Evolutionary conservation across 1,139 yeast species (phyloP).

Genomic region (Pichia sp.): DNA sequence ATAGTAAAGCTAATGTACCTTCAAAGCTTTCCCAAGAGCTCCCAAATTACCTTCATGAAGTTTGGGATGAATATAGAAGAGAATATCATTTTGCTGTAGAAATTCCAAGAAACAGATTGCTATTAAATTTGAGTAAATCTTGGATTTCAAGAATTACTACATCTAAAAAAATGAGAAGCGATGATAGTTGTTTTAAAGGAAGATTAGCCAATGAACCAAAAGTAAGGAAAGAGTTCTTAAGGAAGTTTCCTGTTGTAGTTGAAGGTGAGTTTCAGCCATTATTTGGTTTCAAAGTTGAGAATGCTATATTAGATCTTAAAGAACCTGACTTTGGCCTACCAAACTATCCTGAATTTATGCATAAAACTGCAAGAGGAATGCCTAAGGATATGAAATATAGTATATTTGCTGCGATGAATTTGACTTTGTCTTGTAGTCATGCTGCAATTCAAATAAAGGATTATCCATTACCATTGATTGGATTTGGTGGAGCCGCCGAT

Average conservation of each 20-base stretch:
- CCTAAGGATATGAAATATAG: constrained; percentile 68
- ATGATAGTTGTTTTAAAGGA: constrained; percentile 30
- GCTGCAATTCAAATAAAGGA: constrained; percentile 38
- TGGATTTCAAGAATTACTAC: constrained; percentile 52
- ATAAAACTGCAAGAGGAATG: constrained; percentile 72
- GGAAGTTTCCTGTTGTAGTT: constrained; percentile 48
- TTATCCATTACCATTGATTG: constrained; percentile 44
- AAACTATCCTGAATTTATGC: constrained; percentile 53
- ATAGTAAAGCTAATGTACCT: background rate
- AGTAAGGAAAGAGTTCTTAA: constrained; percentile 37
- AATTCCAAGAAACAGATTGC: constrained; percentile 30
- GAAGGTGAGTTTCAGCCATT: constrained; percentile 60
- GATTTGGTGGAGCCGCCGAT: constrained; percentile 23
- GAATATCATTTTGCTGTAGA: constrained; percentile 29
- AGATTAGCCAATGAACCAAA: constrained; percentile 27
- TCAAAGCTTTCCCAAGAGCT: constrained; percentile 17
- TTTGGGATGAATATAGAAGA: constrained; percentile 18
- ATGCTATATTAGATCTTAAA: constrained; percentile 47
- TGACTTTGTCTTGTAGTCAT: constrained; percentile 36
- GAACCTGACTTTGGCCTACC: constrained; percentile 54
- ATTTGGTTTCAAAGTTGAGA: constrained; percentile 49
- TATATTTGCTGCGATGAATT: constrained; percentile 57
- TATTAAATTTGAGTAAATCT: constrained; percentile 50
- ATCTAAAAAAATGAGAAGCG: constrained; percentile 28
- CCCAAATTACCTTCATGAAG: constrained; percentile 17